Evolutionary conservation across 164 flowering plant species (phyloP).

Genomic region (Akebia trifoliata): DNA sequence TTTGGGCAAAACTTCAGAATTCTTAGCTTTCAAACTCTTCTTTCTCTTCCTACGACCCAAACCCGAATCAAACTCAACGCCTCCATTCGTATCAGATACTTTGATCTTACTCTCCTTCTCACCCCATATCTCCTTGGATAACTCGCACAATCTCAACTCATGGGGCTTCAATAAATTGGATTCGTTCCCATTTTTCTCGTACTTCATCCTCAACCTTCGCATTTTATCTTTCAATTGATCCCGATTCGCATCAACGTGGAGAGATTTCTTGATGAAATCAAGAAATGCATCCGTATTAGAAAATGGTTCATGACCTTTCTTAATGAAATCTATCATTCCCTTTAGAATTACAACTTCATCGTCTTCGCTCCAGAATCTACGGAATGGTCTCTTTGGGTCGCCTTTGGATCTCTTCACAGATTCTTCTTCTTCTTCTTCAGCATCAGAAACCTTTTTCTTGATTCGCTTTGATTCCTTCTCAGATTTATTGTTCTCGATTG

Average conservation of each 20-base stretch:
- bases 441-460: slow-evolving; percentile 5
- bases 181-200: slow-evolving; percentile 20
- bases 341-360: slow-evolving; percentile 43
- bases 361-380: slow-evolving; percentile 35
- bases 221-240: slow-evolving; percentile 35
- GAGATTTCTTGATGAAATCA: slow-evolving; percentile 25
- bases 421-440: neutral
- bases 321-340: slow-evolving; percentile 29
- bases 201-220: slow-evolving; percentile 42
- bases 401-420: neutral
- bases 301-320: slow-evolving; percentile 25
- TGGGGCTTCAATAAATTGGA: slow-evolving; percentile 32
- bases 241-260: slow-evolving; percentile 17
- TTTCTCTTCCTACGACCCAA: slow-evolving; percentile 6
- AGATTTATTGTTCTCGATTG: neutral
- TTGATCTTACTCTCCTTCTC: neutral
- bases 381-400: slow-evolving; percentile 10
- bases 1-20: neutral
- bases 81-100: neutral
- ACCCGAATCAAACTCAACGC: neutral
- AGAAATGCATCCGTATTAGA: slow-evolving; percentile 22
- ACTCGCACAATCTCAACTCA: slow-evolving; percentile 25
- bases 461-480: slow-evolving; percentile 7
- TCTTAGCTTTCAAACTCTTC: neutral
- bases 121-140: slow-evolving; percentile 47